A percentile compares a stretch with the other conserved stretches of the same genome.
Conservation (phyloP, 805 yeast genomes). For the Brettanomyces anomalus region DNA sequence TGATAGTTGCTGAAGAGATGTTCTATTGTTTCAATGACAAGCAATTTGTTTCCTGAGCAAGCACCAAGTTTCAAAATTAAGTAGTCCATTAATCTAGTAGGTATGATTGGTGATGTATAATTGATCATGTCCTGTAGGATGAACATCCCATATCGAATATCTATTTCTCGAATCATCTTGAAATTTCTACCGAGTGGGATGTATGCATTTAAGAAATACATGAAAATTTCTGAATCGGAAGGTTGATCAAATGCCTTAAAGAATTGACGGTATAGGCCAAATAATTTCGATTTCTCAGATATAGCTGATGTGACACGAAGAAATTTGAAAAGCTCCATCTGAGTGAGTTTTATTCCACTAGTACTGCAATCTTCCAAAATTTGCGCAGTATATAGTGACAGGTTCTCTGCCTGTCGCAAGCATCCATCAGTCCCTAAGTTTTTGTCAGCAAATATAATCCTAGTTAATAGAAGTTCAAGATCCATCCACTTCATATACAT, state of each 20-base stretch:
- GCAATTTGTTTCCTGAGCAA: background rate
- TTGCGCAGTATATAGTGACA: background rate
- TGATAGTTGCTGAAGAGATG: background rate
- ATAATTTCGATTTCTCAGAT: background rate
- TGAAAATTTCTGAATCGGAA: background rate
- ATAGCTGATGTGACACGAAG: background rate
- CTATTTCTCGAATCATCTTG: background rate
- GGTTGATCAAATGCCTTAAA: background rate
- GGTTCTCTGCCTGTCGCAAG: background rate
- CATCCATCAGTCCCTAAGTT: background rate
- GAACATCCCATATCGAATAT: background rate
- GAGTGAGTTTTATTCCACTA: conserved; percentile 1
- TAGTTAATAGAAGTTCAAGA: background rate
- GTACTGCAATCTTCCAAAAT: conserved; percentile 1
- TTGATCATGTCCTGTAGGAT: conserved; percentile 1
- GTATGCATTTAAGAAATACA: background rate
- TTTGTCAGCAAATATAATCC: background rate
- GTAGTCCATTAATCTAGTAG: background rate
- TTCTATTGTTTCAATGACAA: conserved; percentile 2
- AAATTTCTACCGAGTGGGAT: background rate
- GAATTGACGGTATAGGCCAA: background rate
- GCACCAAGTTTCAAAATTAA: background rate
- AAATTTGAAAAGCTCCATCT: conserved; percentile 1
- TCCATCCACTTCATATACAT: background rate
- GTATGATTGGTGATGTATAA: background rate